Percentiles rank a stretch among this genome's conserved stretches.
phyloP scores from a whole-genome alignment of 768 basidiomycete species.

The Russula abietina region DNA sequence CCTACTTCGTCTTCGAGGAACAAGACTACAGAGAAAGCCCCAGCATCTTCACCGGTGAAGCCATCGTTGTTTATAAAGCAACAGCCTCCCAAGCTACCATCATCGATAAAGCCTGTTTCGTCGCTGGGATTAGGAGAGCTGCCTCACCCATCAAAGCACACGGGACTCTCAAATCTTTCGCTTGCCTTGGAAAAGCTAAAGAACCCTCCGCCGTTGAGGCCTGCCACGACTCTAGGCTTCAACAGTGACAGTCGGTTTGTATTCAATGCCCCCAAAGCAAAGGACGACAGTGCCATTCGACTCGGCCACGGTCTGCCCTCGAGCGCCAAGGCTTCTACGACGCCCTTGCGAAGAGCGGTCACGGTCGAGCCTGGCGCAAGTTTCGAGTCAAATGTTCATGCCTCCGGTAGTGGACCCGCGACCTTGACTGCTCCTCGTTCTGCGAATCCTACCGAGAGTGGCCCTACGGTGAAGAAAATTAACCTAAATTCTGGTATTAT shows the following conservation, averaged over 20 bases:
- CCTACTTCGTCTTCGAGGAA: constrained; percentile 25
- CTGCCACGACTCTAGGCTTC: constrained; percentile 69
- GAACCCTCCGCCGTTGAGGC: constrained; percentile 57
- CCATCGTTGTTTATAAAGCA: constrained; percentile 14
- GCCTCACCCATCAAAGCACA: constrained; percentile 23
- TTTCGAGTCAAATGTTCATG: constrained; percentile 1
- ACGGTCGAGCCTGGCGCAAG: background rate
- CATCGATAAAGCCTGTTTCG: constrained; percentile 18
- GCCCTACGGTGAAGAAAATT: constrained; percentile 17
- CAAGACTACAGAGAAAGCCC: constrained; percentile 12
- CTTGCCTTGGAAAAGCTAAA: constrained; percentile 66
- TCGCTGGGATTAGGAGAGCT: constrained; percentile 4
- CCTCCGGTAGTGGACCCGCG: constrained; percentile 2
- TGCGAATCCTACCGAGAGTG: constrained; percentile 1
- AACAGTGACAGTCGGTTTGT: constrained; percentile 32
- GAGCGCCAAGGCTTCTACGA: background rate
- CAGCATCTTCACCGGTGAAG: constrained; percentile 15
- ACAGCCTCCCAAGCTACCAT: constrained; percentile 13
- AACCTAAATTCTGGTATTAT: constrained; percentile 26
- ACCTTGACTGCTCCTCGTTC: background rate
- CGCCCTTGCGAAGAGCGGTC: constrained; percentile 12
- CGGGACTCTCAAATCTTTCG: constrained; percentile 52
- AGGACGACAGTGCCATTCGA: constrained; percentile 17
- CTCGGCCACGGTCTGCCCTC: constrained; percentile 9
- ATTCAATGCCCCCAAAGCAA: constrained; percentile 23